phyloP scores from a whole-genome alignment of 1,139 yeast species.

The Geotrichum siamense region DNA sequence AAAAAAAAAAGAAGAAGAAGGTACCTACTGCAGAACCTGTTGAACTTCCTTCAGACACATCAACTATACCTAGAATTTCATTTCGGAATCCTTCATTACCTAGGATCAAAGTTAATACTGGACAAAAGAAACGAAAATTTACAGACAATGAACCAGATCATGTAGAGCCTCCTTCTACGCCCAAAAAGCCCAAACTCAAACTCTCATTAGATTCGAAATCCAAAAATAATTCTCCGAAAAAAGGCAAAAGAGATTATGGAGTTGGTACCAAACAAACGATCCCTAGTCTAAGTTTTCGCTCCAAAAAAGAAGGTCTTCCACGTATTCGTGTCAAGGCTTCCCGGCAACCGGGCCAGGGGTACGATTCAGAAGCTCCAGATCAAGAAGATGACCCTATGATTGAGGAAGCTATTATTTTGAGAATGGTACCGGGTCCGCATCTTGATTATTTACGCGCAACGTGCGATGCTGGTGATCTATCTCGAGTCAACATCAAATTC shows the following conservation, averaged over 20 bases:
- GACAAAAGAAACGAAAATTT: constrained; percentile 3
- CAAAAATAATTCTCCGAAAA: constrained; percentile 6
- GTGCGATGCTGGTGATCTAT: constrained; percentile 72
- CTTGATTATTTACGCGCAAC: constrained; percentile 72
- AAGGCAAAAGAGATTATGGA: background rate
- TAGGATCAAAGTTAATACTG: constrained; percentile 15
- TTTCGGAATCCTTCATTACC: constrained; percentile 13
- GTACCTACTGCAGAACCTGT: background rate
- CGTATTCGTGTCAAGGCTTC: constrained; percentile 75
- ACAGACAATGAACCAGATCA: background rate
- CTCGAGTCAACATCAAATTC: constrained; percentile 71
- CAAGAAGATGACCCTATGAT: constrained; percentile 88
- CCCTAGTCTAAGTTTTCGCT: constrained; percentile 29
- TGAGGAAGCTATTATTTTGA: constrained; percentile 75
- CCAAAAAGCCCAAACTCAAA: constrained; percentile 14
- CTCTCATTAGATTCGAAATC: constrained; percentile 10
- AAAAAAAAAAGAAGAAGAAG: constrained; percentile 7
- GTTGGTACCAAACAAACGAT: constrained; percentile 5
- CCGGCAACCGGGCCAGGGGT: constrained; percentile 87
- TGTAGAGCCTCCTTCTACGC: constrained; percentile 1
- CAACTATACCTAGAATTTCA: constrained; percentile 11
- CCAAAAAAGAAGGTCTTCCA: constrained; percentile 37
- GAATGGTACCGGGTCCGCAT: constrained; percentile 75
- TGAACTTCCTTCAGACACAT: background rate
- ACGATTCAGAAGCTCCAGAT: constrained; percentile 96